Evolutionary conservation across 805 yeast genomes (phyloP), one percentile per base, ranked within the genome.

Genomic region (Starmera quercuum): DNA sequence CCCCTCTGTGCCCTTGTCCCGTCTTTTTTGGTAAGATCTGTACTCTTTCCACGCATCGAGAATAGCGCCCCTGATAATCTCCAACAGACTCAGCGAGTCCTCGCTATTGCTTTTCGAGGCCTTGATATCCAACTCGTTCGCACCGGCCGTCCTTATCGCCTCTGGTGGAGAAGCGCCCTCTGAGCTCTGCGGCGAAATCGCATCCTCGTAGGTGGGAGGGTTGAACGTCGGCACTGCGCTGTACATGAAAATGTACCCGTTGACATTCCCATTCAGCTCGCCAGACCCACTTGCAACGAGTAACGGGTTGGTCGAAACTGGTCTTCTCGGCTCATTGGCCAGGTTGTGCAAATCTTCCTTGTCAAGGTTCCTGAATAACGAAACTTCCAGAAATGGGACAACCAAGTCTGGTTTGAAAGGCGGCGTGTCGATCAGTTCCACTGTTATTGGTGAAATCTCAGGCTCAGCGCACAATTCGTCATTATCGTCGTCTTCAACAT

Each of bases 201-300:
- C 27, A 25, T 44, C 49, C 11, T 65, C 67, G 45, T 80, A 80
- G 0, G 64, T 56, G 1, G 88, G 88, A 1, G 85, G 85, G 20
- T 52, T 63, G 21, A 61, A 45, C 16, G 72, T 65, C 1, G 94
- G 92, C 3, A 82, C 71, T 3, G 84, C 78, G 35, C 78, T 71
- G 53, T 81, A 83, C 30, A 78, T 75, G 24, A 80, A 64, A 28
- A 80, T 62, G 51, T 83, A 83, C 1, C 88, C 90, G 50, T 80
- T 81, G n/a, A 83, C 69, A 21, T 73, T 65, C 5, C 87, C 88
- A 49, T 83, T 81, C 44, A 83, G 55, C 39, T 81, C 90, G 28
- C 84, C 72, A 5, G 87, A 83, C 2, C 92, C 92, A 25, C 85
- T 76, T 5, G 86, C 90, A 4, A 79, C 83, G 10, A 83, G 53